Percentiles rank a stretch among this genome's conserved stretches.
Conservation (phyloP, 2,329 filamentous ascomycete genomes). For the Epicoccum sorghinum region DNA sequence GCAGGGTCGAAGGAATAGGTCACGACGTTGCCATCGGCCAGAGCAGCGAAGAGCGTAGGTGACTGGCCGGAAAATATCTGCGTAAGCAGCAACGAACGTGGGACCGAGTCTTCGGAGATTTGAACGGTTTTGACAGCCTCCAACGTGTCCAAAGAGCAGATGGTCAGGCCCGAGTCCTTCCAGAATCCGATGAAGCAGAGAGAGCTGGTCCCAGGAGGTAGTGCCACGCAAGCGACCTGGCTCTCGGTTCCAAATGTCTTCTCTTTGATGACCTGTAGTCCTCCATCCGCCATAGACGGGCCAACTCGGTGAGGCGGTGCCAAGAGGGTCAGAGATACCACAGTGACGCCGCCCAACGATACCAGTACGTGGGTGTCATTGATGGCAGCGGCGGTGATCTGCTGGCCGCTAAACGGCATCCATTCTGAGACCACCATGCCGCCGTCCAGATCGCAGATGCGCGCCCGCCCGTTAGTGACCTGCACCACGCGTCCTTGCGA, state of each 20-base stretch:
- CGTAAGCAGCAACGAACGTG: constrained; percentile 79
- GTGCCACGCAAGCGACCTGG: constrained; percentile 84
- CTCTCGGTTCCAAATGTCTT: constrained; percentile 69
- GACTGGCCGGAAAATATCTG: constrained; percentile 71
- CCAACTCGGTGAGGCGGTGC: constrained; percentile 5
- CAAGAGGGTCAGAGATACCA: constrained; percentile 71
- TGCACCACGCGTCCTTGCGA: constrained; percentile 71
- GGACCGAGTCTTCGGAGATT: constrained; percentile 71
- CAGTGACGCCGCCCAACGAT: constrained; percentile 74
- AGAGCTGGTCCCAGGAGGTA: constrained; percentile 67
- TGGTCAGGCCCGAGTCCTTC: constrained; percentile 77
- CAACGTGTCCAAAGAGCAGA: constrained; percentile 73
- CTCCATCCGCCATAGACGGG: constrained; percentile 42
- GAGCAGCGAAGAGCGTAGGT: constrained; percentile 83
- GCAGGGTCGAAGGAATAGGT: constrained; percentile 74
- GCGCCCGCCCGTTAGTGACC: constrained; percentile 69
- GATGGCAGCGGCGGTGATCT: constrained; percentile 79
- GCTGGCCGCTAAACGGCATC: constrained; percentile 55
- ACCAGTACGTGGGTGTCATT: constrained; percentile 74
- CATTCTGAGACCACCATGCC: constrained; percentile 64
- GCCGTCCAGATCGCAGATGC: constrained; percentile 66
- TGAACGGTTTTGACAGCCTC: constrained; percentile 65
- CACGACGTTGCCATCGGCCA: constrained; percentile 90
- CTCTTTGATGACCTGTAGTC: constrained; percentile 63
- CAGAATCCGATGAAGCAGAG: constrained; percentile 87